Conservation (phyloP, 306 rosid species). For the Ceratonia siliqua region DNA sequence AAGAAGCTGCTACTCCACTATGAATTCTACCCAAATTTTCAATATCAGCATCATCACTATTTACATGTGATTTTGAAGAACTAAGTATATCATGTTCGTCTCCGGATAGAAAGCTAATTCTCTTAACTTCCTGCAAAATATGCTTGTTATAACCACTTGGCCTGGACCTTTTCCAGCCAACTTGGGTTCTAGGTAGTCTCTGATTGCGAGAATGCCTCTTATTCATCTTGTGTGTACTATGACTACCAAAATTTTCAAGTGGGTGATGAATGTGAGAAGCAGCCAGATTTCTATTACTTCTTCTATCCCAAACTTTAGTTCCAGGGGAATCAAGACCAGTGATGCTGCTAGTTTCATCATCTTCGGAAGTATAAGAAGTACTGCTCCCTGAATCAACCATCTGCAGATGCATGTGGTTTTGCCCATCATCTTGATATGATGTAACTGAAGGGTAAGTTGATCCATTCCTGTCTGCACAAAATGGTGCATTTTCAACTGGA, state of each 20-base stretch:
- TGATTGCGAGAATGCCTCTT: constrained; percentile 53
- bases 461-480: constrained; percentile 38
- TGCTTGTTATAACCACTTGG: constrained; percentile 48
- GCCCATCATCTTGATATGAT: constrained; percentile 50
- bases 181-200: constrained; percentile 48
- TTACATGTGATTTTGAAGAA: constrained; percentile 47
- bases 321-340: constrained; percentile 90
- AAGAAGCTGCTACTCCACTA: constrained; percentile 84
- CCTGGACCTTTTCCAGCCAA: constrained; percentile 66
- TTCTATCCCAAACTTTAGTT: constrained; percentile 95
- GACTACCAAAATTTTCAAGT: constrained; percentile 68
- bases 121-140: constrained; percentile 86
- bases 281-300: constrained; percentile 66
- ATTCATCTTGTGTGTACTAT: constrained; percentile 52
- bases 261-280: constrained; percentile 87
- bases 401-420: constrained; percentile 43
- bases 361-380: constrained; percentile 82
- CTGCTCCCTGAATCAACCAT: constrained; percentile 65
- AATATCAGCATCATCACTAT: constrained; percentile 67
- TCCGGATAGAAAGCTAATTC: constrained; percentile 88
- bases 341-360: constrained; percentile 61
- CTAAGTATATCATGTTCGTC: constrained; percentile 82
- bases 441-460: constrained; percentile 39
- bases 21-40: constrained; percentile 71
- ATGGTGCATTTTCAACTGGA: constrained; percentile 37